Percentiles rank a stretch among this genome's conserved stretches.
These are phyloP conservation scores for Kalmusia sp. DNA, from an alignment of 2,329 filamentous ascomycete species.

Conservation along the genomic window DNA sequence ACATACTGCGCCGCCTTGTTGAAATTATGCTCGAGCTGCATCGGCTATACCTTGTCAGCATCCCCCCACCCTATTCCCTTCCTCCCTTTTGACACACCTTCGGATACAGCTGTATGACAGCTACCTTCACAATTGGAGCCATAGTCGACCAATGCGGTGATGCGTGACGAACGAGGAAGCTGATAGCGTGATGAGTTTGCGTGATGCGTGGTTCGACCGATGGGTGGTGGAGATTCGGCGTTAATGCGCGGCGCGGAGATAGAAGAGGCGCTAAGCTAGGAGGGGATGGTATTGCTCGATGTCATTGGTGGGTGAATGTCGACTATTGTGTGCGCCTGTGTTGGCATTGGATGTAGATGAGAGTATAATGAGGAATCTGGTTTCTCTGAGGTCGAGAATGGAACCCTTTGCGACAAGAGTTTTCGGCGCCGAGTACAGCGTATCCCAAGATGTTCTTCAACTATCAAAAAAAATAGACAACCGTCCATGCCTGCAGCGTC, in stretches of 20 bases:
- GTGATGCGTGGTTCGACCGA: neutral
- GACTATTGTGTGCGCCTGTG: neutral
- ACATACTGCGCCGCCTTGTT: conserved; percentile 55
- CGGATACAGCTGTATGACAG: conserved; percentile 58
- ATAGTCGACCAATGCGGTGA: conserved; percentile 31
- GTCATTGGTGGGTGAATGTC: neutral
- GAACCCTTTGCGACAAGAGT: no score
- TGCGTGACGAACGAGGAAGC: neutral
- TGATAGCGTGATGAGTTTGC: neutral
- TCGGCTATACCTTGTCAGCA: conserved; percentile 45
- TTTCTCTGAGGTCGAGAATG: no score
- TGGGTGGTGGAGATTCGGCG: neutral
- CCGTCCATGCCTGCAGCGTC: no score
- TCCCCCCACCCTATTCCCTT: neutral
- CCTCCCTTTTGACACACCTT: conserved; percentile 44
- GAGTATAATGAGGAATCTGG: no score
- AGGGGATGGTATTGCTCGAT: neutral
- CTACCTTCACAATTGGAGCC: conserved; percentile 55
- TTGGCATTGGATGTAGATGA: no score
- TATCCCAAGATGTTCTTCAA: no score
- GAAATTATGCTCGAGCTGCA: conserved; percentile 57
- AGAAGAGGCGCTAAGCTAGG: neutral
- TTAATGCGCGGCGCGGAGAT: conserved; percentile 16
- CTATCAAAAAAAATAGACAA: no score
- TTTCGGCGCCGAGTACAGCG: no score